A percentile compares a stretch with the other conserved stretches of the same genome.
Evolutionary conservation across 2,329 filamentous ascomycete genomes (phyloP).

Genomic region (Nigrospora oryzae): DNA sequence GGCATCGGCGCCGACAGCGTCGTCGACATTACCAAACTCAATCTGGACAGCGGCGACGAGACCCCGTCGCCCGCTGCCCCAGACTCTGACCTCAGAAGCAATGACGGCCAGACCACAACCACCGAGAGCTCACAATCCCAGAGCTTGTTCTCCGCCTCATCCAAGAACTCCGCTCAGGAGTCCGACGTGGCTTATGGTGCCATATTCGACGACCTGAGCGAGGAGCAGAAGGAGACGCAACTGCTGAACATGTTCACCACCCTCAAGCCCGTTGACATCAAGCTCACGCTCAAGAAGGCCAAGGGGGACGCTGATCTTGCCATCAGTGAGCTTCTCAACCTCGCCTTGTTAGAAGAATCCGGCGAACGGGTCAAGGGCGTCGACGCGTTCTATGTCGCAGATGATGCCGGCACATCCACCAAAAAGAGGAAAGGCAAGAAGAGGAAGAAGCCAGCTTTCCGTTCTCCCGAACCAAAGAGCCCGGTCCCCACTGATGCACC

Average conservation of each 20-base stretch:
- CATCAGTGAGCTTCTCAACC: constrained; percentile 73
- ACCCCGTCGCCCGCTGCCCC: constrained; percentile 3
- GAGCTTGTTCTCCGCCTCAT: constrained; percentile 11
- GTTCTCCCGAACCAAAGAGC: background rate
- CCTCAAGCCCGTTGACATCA: constrained; percentile 57
- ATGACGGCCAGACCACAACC: constrained; percentile 13
- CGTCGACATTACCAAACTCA: constrained; percentile 9
- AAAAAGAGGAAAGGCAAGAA: constrained; percentile 23
- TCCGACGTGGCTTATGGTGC: constrained; percentile 15
- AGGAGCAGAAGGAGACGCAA: constrained; percentile 53
- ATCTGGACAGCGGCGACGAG: constrained; percentile 5
- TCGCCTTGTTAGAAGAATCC: constrained; percentile 66
- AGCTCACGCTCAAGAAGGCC: constrained; percentile 58
- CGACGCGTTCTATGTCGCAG: constrained; percentile 67
- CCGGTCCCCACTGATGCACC: constrained; percentile 1
- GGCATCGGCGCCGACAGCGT: constrained; percentile 46
- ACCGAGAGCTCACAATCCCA: constrained; percentile 15
- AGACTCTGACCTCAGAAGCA: constrained; percentile 18
- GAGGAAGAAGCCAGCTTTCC: constrained; percentile 25
- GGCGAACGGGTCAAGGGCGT: constrained; percentile 61
- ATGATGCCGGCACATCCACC: constrained; percentile 27
- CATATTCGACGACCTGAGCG: constrained; percentile 32
- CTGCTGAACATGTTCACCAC: constrained; percentile 66
- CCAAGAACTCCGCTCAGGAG: constrained; percentile 13
- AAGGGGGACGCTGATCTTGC: constrained; percentile 59